Conservation (phyloP, 495 filamentous ascomycete genomes). For the Trichoderma reesei region DNA sequence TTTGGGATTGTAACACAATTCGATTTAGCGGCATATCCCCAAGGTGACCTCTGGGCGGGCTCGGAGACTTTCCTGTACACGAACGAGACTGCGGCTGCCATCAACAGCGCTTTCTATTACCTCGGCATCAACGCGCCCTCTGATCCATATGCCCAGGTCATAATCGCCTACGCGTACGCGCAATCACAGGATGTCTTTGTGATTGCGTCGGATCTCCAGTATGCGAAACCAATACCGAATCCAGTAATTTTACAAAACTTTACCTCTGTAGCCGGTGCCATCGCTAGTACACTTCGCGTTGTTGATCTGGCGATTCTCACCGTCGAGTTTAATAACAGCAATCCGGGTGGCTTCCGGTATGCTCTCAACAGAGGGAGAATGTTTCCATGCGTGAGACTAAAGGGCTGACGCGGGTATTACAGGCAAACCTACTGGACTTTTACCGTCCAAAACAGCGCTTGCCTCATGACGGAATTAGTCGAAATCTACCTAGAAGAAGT, state of each 20-base stretch:
- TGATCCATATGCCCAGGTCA: slow-evolving; percentile 38
- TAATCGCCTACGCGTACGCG: slow-evolving; percentile 30
- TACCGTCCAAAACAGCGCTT: slow-evolving; percentile 26
- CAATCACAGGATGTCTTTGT: slow-evolving; percentile 22
- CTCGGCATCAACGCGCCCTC: slow-evolving; percentile 24
- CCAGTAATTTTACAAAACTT: slow-evolving; percentile 34
- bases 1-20: slow-evolving; percentile 54
- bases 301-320: slow-evolving; percentile 38
- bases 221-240: slow-evolving; percentile 28
- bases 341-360: slow-evolving; percentile 34
- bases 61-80: slow-evolving; percentile 10
- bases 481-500: slow-evolving; percentile 22
- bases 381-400: not conserved
- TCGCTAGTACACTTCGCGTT: slow-evolving; percentile 29
- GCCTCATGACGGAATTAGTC: slow-evolving; percentile 26
- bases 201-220: slow-evolving; percentile 29
- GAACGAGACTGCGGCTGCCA: slow-evolving; percentile 11
- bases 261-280: slow-evolving; percentile 22
- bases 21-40: slow-evolving; percentile 6
- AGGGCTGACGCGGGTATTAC: not conserved
- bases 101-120: slow-evolving; percentile 30
- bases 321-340: slow-evolving; percentile 28
- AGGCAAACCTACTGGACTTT: slow-evolving; percentile 35
- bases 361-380: not conserved
- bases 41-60: slow-evolving; percentile 1